A percentile compares a stretch with the other conserved stretches of the same genome.
Conservation (phyloP, 768 basidiomycete genomes). For the Termitomyces sp. region DNA sequence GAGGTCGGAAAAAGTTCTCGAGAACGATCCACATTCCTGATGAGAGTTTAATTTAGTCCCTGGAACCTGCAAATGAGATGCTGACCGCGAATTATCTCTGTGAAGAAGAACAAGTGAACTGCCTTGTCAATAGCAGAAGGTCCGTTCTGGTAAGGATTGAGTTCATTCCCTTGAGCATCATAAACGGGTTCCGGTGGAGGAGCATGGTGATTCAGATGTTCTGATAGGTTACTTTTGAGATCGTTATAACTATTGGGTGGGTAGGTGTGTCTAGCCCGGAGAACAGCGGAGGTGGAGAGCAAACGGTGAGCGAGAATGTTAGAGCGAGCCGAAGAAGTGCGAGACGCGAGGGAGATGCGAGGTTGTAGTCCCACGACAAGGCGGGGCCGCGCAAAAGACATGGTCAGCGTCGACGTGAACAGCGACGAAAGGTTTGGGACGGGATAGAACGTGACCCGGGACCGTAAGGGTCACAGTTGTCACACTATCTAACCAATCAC, state of each 20-base stretch:
- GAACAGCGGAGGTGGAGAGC: slow-evolving; percentile 37
- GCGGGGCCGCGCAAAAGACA: slow-evolving; percentile 54
- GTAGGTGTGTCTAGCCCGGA: slow-evolving; percentile 31
- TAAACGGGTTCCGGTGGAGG: slow-evolving; percentile 17
- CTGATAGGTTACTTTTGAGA: slow-evolving; percentile 31
- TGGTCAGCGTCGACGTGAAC: slow-evolving; percentile 36
- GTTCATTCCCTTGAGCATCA: slow-evolving; percentile 43
- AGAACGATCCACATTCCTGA: slow-evolving; percentile 97
- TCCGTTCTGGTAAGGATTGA: slow-evolving; percentile 70
- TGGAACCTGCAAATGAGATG: slow-evolving; percentile 4
- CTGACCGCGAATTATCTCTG: slow-evolving; percentile 93
- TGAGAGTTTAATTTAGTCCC: slow-evolving; percentile 7
- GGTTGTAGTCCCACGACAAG: slow-evolving; percentile 48
- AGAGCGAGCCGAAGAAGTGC: slow-evolving; percentile 24
- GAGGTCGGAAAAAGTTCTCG: slow-evolving; percentile 88
- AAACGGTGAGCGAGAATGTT: slow-evolving; percentile 43
- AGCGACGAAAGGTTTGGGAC: slow-evolving; percentile 17
- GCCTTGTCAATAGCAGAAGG: slow-evolving; percentile 95
- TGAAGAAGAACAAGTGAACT: slow-evolving; percentile 95
- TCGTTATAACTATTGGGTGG: slow-evolving; percentile 22
- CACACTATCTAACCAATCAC: slow-evolving; percentile 39
- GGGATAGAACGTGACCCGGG: slow-evolving; percentile 22
- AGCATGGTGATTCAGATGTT: slow-evolving; percentile 21
- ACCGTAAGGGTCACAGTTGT: slow-evolving; percentile 30
- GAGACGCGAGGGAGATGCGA: slow-evolving; percentile 30